Evolutionary conservation across 2,329 filamentous ascomycete species (phyloP), one percentile per base, ranked within the genome.

Genomic region (Paraconiothyrium brasiliense): DNA sequence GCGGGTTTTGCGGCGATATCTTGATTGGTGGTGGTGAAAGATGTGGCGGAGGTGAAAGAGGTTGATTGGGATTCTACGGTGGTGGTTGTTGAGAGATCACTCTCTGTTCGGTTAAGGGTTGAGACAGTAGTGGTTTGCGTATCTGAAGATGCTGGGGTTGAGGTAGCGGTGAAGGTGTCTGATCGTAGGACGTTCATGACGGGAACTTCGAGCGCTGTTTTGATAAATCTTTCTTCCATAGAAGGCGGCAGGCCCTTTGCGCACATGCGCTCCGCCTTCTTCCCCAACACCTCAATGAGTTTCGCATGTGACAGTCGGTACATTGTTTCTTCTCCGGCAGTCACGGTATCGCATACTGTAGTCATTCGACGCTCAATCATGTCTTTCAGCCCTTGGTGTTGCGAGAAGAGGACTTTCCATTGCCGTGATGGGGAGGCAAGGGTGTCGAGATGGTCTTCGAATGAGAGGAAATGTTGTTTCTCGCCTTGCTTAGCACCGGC

Each of bases 191-290:
- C 83, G 35, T 87, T 87, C 68, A 92, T 81, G 47, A 97, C 82
- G 0, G 95, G 94, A 4, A 89, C 86, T 68, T 95, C 91, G 5
- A 99, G 82, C 2, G 86, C 86, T 71, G 90, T 90, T 55, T 84
- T 86, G 9, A 99, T 88, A 69, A 97, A 96, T 46, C 87, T 90
- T 50, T 95, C 91, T 74, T 97, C 94, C 84, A 99, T 86, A 69
- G 90, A 97, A 7, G 83, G 80, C 1, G 95, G 93, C 10, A 98
- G 80, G 0, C 89, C 87, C 0, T 80, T 81, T 4, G 81, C 78
- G n/a, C 84, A 83, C 84, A 96, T 90, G 5, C 83, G 84, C 63
- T 84, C 84, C 5, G 93, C 93, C 77, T 97, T 98, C 20, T 78
- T 73, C 7, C 94, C 65, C 0, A 98, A 73, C 58, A 90, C 84